Evolutionary conservation across 768 basidiomycete species (phyloP), one percentile per base, ranked within the genome.

Genomic region (Psilocybe sp.): DNA sequence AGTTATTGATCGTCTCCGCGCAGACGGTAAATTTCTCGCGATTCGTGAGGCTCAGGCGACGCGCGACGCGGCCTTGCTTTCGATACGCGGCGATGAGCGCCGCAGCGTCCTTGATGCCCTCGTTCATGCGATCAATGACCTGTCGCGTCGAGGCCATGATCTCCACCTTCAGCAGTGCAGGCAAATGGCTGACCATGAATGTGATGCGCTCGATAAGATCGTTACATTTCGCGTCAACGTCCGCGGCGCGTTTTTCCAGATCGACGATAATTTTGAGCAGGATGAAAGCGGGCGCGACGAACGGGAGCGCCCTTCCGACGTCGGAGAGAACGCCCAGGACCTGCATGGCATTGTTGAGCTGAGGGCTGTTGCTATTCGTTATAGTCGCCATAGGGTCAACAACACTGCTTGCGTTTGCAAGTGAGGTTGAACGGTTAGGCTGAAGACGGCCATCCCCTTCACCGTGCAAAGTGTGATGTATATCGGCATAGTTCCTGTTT

Each of bases 121-220:
- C 68, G 47, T 64, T 69, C 60, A 74, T 70, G 16, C 67, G 64
- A 42, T 72, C 69, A 32, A 74, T 59, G 19, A 74, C 71, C 49
- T 64, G 65, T 20, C 62, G 56, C 9, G 69, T 74, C 4, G 67
- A 49, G 11, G 64, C 58, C 55, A 66, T 63, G 50, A 70, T 60
- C 41, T 67, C 63, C 36, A 72, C 56, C 32, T 63, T 60, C 50
- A 64, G 59, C 18, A 74, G 58, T 13, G 65, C 56, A 6, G 69
- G 66, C 32, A 74, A 60, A 44, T 74, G 70, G 46, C 69, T 63
- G 43, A 72, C 62, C 71, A 72, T 72, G 63, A 74, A 74, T 7
- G 67, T 69, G 56, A 72, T 65, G n/a, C 72, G 69, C 40, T 74
- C 70, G 35, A 74, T 49, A 23, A 74, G 59, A 49, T 74, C 72